Evolutionary conservation across 148 eudicot species (phyloP).

Genomic region (Pharnaceum exiguum): DNA sequence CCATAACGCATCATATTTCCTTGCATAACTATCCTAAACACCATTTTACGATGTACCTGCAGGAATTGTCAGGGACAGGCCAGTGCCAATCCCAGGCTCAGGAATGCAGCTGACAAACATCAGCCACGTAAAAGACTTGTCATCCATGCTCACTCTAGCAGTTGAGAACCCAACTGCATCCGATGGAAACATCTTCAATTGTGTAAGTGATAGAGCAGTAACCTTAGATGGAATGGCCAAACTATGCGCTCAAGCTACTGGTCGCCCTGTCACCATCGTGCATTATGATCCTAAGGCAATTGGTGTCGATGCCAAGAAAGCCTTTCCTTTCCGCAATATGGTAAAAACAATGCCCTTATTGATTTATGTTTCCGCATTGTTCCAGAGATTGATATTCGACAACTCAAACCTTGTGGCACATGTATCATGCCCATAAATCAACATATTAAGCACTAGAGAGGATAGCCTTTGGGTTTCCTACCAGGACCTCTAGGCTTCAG

Average conservation of each 20-base stretch:
- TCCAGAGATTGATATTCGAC: neutral
- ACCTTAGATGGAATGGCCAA: constrained; percentile 90
- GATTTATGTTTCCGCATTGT: neutral
- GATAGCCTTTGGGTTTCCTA: too few species aligned
- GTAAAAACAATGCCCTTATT: constrained; percentile 25
- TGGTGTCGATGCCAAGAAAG: constrained; percentile 89
- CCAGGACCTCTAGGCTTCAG: too few species aligned
- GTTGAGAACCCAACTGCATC: constrained; percentile 71
- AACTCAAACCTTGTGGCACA: too few species aligned
- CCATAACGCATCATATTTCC: too few species aligned
- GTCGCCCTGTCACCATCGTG: constrained; percentile 64
- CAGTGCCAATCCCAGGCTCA: constrained; percentile 84
- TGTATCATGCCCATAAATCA: too few species aligned
- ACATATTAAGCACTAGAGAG: too few species aligned
- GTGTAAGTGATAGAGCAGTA: constrained; percentile 90
- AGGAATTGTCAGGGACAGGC: constrained; percentile 89
- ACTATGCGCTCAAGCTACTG: constrained; percentile 86
- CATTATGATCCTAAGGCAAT: constrained; percentile 88
- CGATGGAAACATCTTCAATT: constrained; percentile 76
- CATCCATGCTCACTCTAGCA: constrained; percentile 88
- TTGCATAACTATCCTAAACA: too few species aligned
- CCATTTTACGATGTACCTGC: too few species aligned
- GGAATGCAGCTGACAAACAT: constrained; percentile 95
- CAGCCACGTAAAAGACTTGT: constrained; percentile 72
- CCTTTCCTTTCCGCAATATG: constrained; percentile 93